Evolutionary conservation across 2,329 filamentous ascomycete species (phyloP).

Genomic region (Parasarocladium wereldwijsianum): DNA sequence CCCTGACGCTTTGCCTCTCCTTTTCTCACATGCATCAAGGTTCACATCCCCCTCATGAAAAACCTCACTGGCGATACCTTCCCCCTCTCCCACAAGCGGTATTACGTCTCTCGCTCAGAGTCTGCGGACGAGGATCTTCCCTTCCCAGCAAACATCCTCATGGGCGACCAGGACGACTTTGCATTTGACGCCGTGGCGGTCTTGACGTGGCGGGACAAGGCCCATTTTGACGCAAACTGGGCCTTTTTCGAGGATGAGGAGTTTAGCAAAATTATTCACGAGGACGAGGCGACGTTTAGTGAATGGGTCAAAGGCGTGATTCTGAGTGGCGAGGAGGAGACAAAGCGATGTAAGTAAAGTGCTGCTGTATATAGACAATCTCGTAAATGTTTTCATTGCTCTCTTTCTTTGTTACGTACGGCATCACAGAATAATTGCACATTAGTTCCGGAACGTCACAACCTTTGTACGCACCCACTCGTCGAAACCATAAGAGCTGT

Average conservation of each 20-base stretch:
- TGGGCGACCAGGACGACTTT: conserved; percentile 8
- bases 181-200: conserved; percentile 11
- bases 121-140: background rate
- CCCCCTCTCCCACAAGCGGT: conserved; percentile 9
- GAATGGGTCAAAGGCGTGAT: conserved; percentile 6
- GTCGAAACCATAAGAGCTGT: conserved; percentile 33
- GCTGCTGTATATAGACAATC: too few species aligned
- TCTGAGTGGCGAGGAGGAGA: too few species aligned
- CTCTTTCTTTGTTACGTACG: too few species aligned
- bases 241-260: conserved; percentile 6
- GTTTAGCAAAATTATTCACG: conserved; percentile 2
- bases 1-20: too few species aligned
- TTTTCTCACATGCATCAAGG: too few species aligned
- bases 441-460: conserved; percentile 36
- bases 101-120: conserved; percentile 8
- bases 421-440: background rate
- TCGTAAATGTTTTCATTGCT: too few species aligned
- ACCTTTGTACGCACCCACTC: conserved; percentile 52
- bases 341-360: too few species aligned
- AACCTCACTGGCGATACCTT: conserved; percentile 10
- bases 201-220: conserved; percentile 8
- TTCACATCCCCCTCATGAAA: conserved; percentile 11
- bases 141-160: conserved; percentile 7
- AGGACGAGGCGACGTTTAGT: conserved; percentile 7
- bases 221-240: conserved; percentile 7